phyloP scores from a whole-genome alignment of 805 yeast genomes.

The Ogataea saltuana region DNA sequence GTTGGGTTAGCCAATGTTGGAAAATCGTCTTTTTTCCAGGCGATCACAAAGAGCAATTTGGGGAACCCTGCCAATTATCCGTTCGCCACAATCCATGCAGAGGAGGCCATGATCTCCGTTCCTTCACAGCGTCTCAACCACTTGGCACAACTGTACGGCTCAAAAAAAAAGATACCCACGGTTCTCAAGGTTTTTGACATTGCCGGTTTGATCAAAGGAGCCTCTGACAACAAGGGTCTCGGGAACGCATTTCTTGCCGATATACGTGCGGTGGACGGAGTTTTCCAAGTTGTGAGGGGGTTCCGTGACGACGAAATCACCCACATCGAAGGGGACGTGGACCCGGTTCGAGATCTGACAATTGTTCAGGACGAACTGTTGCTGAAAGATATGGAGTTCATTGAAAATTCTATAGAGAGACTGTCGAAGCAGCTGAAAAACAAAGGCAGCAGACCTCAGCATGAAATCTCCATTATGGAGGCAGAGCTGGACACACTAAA shows the following conservation, averaged over 20 bases:
- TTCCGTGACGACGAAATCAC: conserved; percentile 65
- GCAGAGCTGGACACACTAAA: conserved; percentile 80
- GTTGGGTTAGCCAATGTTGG: conserved; percentile 71
- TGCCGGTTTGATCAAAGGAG: conserved; percentile 69
- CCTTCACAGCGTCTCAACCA: conserved; percentile 52
- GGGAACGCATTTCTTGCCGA: conserved; percentile 74
- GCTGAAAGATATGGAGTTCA: conserved; percentile 67
- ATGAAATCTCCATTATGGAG: conserved; percentile 63
- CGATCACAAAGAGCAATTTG: conserved; percentile 58
- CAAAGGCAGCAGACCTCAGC: conserved; percentile 82
- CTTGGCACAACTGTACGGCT: conserved; percentile 48
- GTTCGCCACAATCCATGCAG: conserved; percentile 76
- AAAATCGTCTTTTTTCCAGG: conserved; percentile 57
- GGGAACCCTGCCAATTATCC: conserved; percentile 75
- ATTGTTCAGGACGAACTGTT: conserved; percentile 66
- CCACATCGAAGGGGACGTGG: conserved; percentile 63
- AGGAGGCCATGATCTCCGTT: conserved; percentile 57
- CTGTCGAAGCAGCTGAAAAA: conserved; percentile 73
- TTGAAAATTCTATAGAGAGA: conserved; percentile 61
- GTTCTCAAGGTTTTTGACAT: conserved; percentile 62
- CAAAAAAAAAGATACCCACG: conserved; percentile 54
- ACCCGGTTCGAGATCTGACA: conserved; percentile 62
- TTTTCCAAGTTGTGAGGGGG: conserved; percentile 67
- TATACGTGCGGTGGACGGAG: conserved; percentile 70
- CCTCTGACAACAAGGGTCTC: conserved; percentile 64